Conservation (phyloP, 441 rosid genomes). For the Corymbia calophylla region DNA sequence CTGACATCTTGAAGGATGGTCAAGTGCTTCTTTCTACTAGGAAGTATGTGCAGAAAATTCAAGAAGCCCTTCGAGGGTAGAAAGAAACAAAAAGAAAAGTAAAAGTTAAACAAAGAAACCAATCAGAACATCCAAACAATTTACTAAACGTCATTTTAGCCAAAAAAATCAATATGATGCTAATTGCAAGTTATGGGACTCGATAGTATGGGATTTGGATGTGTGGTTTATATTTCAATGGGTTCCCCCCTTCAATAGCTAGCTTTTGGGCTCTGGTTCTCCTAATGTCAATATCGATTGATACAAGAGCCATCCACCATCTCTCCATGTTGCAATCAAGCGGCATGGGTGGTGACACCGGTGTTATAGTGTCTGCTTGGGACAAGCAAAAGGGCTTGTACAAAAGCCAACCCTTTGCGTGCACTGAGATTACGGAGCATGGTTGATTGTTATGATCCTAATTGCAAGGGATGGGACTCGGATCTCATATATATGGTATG, state of each 20-base stretch:
- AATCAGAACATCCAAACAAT: background rate
- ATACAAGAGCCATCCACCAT: background rate
- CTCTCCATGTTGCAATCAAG: background rate
- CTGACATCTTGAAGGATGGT: background rate
- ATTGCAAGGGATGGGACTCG: background rate
- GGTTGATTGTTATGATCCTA: background rate
- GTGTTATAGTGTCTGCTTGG: background rate
- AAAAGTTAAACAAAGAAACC: background rate
- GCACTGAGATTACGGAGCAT: background rate
- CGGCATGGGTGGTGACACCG: background rate
- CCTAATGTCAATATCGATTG: background rate
- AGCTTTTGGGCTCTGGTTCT: background rate
- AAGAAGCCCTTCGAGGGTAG: background rate
- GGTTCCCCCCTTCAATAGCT: background rate
- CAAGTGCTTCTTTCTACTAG: background rate
- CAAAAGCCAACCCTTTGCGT: background rate
- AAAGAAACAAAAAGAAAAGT: background rate
- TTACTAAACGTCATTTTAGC: background rate
- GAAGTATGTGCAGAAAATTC: background rate
- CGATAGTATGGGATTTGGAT: background rate
- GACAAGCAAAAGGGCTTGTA: background rate
- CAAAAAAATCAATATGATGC: background rate
- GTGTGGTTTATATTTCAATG: background rate
- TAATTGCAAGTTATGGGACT: background rate
- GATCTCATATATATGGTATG: background rate